phyloP scores from a whole-genome alignment of 305 asterid genomes.

The Fraxinus angustifolia region DNA sequence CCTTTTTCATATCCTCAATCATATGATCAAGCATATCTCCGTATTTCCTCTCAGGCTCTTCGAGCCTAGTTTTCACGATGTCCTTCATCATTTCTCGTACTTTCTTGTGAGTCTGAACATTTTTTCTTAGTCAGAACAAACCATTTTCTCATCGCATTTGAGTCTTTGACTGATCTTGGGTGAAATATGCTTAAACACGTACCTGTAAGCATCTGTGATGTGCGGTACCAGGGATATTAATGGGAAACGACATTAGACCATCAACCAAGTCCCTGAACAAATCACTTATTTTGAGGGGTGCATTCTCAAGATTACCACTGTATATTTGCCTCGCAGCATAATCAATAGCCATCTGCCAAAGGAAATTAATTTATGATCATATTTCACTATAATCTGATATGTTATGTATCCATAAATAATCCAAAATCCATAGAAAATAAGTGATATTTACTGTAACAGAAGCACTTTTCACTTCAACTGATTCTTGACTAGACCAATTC shows the following conservation, averaged over 20 bases:
- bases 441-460: conserved; percentile 45
- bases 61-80: conserved; percentile 43
- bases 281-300: conserved; percentile 53
- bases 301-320: conserved; percentile 62
- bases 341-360: conserved; percentile 49
- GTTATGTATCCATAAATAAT: neutral
- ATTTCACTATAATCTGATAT: neutral
- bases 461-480: conserved; percentile 67
- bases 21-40: conserved; percentile 67
- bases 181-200: neutral
- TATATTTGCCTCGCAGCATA: conserved; percentile 61
- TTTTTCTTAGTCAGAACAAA: neutral
- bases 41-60: conserved; percentile 29
- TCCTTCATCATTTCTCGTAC: conserved; percentile 64
- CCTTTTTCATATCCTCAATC: conserved; percentile 54
- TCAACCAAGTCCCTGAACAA: conserved; percentile 68
- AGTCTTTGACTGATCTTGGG: neutral
- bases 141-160: neutral
- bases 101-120: conserved; percentile 53
- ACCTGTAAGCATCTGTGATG: conserved; percentile 75
- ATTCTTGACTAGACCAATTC: conserved; percentile 42
- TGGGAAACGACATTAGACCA: conserved; percentile 71
- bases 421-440: neutral
- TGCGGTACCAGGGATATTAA: conserved; percentile 73
- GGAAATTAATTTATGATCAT: neutral